Conservation (phyloP, 2,329 filamentous ascomycete genomes). For the Aspergillus pseudotamarii region DNA sequence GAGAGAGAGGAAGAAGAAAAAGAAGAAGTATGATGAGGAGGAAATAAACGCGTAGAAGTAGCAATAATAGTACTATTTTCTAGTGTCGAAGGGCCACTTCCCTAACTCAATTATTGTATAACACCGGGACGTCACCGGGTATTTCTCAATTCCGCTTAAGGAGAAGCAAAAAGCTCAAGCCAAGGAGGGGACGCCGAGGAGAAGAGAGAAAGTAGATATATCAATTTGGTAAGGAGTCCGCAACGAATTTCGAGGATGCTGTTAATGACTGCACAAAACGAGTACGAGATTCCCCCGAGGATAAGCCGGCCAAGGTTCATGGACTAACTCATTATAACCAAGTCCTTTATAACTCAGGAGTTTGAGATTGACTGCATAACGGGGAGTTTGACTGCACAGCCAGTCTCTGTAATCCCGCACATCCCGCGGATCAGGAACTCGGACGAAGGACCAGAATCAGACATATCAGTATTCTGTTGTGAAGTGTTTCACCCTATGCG, state of each 20-base stretch:
- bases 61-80: neutral
- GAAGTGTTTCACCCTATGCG: conserved; percentile 14
- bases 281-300: neutral
- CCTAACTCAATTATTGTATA: neutral
- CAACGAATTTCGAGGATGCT: neutral
- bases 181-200: neutral
- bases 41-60: neutral
- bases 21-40: neutral
- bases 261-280: neutral
- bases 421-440: neutral
- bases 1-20: neutral
- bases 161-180: neutral
- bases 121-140: neutral
- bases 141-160: neutral
- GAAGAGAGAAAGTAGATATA: neutral
- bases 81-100: neutral
- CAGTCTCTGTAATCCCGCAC: neutral
- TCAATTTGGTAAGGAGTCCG: neutral
- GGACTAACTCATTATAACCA: neutral
- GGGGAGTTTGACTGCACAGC: neutral
- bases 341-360: neutral
- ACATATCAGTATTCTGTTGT: conserved; percentile 1
- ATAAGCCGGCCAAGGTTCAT: neutral
- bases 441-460: neutral
- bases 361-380: neutral